A percentile compares a stretch with the other conserved stretches of the same genome.
phyloP scores from a whole-genome alignment of 768 basidiomycete genomes.

The Auricularia auricula-judae region DNA sequence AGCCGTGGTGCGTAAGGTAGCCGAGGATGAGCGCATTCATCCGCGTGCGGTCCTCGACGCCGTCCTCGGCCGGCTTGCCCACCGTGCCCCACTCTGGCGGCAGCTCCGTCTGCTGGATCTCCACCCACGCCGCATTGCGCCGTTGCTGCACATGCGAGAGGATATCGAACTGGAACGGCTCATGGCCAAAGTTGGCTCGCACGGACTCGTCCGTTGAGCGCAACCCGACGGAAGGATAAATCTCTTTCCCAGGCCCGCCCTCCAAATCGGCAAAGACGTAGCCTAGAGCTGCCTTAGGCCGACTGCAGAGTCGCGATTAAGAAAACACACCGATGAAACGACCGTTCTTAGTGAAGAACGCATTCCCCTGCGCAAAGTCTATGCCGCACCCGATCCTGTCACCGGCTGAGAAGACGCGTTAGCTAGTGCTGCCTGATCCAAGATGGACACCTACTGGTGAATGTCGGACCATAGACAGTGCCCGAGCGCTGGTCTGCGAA shows the following conservation, averaged over 20 bases:
- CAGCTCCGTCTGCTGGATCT: conserved; percentile 48
- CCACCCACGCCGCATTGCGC: conserved; percentile 53
- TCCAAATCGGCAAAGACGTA: conserved; percentile 56
- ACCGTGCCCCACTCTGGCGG: conserved; percentile 21
- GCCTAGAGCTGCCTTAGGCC: conserved; percentile 26
- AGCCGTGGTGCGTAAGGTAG: conserved; percentile 80
- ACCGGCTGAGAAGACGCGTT: conserved; percentile 39
- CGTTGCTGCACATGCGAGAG: conserved; percentile 71
- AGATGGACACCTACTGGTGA: conserved; percentile 49
- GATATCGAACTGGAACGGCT: conserved; percentile 82
- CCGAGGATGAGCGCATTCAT: conserved; percentile 65
- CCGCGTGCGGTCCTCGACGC: conserved; percentile 23
- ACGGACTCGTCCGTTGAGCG: conserved; percentile 70
- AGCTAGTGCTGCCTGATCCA: conserved; percentile 3
- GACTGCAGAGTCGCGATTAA: conserved; percentile 6
- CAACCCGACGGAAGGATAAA: conserved; percentile 86
- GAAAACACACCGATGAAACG: conserved; percentile 42
- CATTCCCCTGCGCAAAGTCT: conserved; percentile 69
- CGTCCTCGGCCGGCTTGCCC: background rate
- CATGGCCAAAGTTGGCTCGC: conserved; percentile 81
- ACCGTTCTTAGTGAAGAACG: conserved; percentile 90
- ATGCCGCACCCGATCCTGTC: conserved; percentile 90
- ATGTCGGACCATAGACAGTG: conserved; percentile 63
- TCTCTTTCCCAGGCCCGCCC: conserved; percentile 41
- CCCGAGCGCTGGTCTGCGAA: conserved; percentile 69